Conservation (phyloP, 2,329 filamentous ascomycete species). For the Trichoderma koningiopsis region DNA sequence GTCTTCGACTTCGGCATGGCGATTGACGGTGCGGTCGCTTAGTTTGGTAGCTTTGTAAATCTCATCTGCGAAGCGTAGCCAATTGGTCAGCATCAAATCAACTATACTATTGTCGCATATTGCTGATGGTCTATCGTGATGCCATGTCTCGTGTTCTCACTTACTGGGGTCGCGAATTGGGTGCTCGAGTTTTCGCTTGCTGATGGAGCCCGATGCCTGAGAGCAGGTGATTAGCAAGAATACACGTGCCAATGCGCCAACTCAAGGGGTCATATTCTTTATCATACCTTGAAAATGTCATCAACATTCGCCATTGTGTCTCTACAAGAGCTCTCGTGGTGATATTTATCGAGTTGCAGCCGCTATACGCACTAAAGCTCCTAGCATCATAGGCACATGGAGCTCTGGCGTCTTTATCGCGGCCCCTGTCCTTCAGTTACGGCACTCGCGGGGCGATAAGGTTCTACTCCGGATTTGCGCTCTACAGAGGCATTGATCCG, state of each 20-base stretch:
- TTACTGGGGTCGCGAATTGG: slow-evolving; percentile 63
- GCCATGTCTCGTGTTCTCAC: slow-evolving; percentile 32
- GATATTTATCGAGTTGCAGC: not conserved
- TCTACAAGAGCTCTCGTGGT: not conserved
- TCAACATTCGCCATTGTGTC: slow-evolving; percentile 59
- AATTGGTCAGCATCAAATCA: not conserved
- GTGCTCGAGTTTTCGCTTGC: slow-evolving; percentile 67
- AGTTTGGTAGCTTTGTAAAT: slow-evolving; percentile 65
- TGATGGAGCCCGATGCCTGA: slow-evolving; percentile 49
- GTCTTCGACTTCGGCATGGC: slow-evolving; percentile 50
- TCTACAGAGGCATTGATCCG: not conserved
- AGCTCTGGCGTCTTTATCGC: slow-evolving; percentile 15
- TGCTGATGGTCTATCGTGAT: not conserved
- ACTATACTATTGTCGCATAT: not conserved
- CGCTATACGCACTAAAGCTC: not conserved
- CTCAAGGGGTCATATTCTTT: not conserved
- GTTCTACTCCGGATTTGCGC: not conserved
- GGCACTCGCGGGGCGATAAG: slow-evolving; percentile 21
- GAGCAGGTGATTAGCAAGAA: not conserved
- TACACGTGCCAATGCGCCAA: not conserved
- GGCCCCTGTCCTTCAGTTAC: slow-evolving; percentile 24
- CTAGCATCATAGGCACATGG: not conserved
- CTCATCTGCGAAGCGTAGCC: slow-evolving; percentile 48
- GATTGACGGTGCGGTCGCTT: slow-evolving; percentile 47
- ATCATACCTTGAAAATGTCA: slow-evolving; percentile 57